Percentiles rank a stretch among this genome's conserved stretches.
Evolutionary conservation across 2,329 filamentous ascomycete genomes (phyloP).

Genomic region (Purpureocillium lavendulum): DNA sequence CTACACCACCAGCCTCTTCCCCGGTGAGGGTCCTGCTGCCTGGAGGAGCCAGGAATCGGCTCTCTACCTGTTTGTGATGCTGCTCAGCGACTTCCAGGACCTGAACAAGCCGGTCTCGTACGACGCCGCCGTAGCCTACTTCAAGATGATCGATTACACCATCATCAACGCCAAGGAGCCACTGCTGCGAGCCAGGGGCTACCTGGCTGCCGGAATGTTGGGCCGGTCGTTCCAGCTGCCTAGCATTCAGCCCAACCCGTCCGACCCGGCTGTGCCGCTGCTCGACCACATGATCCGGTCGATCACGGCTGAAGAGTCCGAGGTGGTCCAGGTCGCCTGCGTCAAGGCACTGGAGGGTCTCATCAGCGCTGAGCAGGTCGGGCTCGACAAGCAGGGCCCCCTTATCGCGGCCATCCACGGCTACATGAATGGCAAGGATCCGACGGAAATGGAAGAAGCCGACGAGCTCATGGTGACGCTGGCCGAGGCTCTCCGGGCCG

Average conservation of each 20-base stretch:
- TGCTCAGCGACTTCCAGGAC: conserved; percentile 77
- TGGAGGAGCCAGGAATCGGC: conserved; percentile 69
- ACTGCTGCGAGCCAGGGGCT: conserved; percentile 79
- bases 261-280: conserved; percentile 27
- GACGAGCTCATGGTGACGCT: conserved; percentile 89
- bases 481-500: conserved; percentile 75
- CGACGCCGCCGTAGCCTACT: conserved; percentile 63
- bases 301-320: conserved; percentile 67
- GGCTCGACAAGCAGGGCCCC: conserved; percentile 47
- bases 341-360: conserved; percentile 75
- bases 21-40: conserved; percentile 32
- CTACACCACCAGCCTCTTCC: conserved; percentile 68
- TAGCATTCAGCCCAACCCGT: conserved; percentile 21
- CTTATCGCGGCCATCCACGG: conserved; percentile 57
- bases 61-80: conserved; percentile 76
- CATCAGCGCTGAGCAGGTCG: conserved; percentile 43
- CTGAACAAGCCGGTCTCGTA: conserved; percentile 61
- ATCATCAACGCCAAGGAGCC: conserved; percentile 62
- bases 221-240: conserved; percentile 60
- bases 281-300: conserved; percentile 67
- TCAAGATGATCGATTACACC: conserved; percentile 72
- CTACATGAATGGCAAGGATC: conserved; percentile 73
- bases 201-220: conserved; percentile 74
- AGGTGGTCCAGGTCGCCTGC: conserved; percentile 87
- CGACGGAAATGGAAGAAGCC: conserved; percentile 75